Percentiles rank a stretch among this genome's conserved stretches.
Evolutionary conservation across 306 rosid species (phyloP).

Genomic region (Pyrus betulifolia): DNA sequence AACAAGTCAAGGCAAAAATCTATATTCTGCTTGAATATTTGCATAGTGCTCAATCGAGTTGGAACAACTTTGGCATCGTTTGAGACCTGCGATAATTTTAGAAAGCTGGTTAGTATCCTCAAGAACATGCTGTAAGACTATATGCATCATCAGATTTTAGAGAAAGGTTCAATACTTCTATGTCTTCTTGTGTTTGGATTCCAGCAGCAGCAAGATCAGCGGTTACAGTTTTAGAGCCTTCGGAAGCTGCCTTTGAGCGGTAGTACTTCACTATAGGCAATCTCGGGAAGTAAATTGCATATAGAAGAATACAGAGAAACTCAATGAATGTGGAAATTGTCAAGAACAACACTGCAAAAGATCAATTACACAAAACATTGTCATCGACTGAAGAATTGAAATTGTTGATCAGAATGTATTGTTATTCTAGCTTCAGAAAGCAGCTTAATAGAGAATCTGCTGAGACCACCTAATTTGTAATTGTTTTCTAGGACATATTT

Average conservation of each 20-base stretch:
- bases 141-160: background rate
- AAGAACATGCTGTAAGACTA: background rate
- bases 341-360: slow-evolving; percentile 58
- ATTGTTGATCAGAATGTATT: background rate
- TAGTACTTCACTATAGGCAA: slow-evolving; percentile 71
- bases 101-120: background rate
- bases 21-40: slow-evolving; percentile 36
- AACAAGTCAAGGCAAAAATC: slow-evolving; percentile 56
- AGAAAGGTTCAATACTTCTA: slow-evolving; percentile 28
- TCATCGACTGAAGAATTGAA: background rate
- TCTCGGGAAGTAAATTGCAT: slow-evolving; percentile 61
- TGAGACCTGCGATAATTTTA: slow-evolving; percentile 28
- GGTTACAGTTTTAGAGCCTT: slow-evolving; percentile 80
- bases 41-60: slow-evolving; percentile 45
- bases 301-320: slow-evolving; percentile 56
- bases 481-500: too few relatives aligned
- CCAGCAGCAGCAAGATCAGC: slow-evolving; percentile 87
- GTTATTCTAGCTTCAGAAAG: background rate
- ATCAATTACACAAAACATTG: background rate
- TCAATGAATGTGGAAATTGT: slow-evolving; percentile 45
- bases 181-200: slow-evolving; percentile 23
- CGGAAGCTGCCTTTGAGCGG: slow-evolving; percentile 69
- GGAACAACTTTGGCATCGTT: slow-evolving; percentile 12
- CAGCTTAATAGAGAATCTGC: background rate
- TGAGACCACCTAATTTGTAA: background rate